A percentile compares a stretch with the other conserved stretches of the same genome.
These are phyloP conservation scores for Trichoderma asperelloides DNA, from an alignment of 495 filamentous ascomycete genomes.

Conservation along the genomic window DNA sequence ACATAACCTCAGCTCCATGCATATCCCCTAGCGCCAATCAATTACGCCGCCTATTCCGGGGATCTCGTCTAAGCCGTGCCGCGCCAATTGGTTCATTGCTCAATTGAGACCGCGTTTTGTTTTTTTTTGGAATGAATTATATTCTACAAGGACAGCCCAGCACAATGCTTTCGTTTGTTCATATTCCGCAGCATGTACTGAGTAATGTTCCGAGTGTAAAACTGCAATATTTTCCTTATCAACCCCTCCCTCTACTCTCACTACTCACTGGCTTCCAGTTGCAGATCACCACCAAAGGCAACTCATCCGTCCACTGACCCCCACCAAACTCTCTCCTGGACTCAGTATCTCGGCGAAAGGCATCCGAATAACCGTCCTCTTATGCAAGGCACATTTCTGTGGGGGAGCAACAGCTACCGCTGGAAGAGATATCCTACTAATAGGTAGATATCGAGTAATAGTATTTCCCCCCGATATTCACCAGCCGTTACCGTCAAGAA, in stretches of 20 bases:
- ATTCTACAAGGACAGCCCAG: too few relatives aligned
- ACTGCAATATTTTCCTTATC: too few relatives aligned
- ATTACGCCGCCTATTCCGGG: not conserved
- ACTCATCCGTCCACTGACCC: not conserved
- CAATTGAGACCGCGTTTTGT: not conserved
- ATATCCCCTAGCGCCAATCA: not conserved
- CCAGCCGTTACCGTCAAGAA: not conserved
- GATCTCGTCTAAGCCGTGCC: not conserved
- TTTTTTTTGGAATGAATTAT: too few relatives aligned
- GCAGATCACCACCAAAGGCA: not conserved
- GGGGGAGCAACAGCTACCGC: conserved; percentile 1
- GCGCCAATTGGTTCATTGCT: too few relatives aligned
- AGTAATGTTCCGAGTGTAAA: too few relatives aligned
- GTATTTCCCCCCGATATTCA: not conserved
- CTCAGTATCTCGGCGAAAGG: not conserved
- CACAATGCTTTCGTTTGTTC: too few relatives aligned
- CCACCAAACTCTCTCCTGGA: not conserved
- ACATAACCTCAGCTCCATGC: not conserved
- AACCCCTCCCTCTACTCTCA: too few relatives aligned
- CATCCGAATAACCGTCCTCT: not conserved
- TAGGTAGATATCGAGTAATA: not conserved
- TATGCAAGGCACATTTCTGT: conserved; percentile 5
- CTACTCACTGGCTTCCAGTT: not conserved
- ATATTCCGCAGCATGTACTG: too few relatives aligned
- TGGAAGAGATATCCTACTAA: not conserved